Base-by-base conservation (phyloP, 140 eudicot genomes). In the Oenanthe javanica region DNA sequence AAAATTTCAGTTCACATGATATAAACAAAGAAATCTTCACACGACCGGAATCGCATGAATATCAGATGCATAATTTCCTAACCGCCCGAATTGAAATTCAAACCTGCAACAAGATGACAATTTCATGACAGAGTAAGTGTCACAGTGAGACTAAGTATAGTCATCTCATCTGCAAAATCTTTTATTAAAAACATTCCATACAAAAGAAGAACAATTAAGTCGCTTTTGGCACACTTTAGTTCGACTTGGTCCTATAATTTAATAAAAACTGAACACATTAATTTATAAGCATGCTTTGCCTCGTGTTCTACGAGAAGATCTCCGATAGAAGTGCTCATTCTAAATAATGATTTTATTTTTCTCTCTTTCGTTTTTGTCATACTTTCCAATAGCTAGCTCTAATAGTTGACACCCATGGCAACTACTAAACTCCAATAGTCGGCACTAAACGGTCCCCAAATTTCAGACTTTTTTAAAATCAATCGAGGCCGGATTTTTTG, bases 1-100 rank as follows among this genome's bases (percentile, higher is more conserved):
- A 72, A 77, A 27, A n/a, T 79, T 42, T 54, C 54, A 71, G 63
- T 16, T 43, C 43, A 80, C 45, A 67, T 27, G 66, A 52, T 38
- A 57, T 72, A 51, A n/a, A 51, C 43, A 69, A 45, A 76, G 76
- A 75, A 83, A 49, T 42, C 75, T 92, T 93, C 81, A 93, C 97
- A 81, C 81, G 98, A 93, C 72, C 97, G 93, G 82, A 90, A 91
- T 25, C 98, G 87, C 75, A 91, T 88, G 76, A 91, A 93, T 63
- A 84, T 82, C 67, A 82, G 97, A 77, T 93, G 96, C 54, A 93
- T 91, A 82, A 87, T 91, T 72, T 85, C 96, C 59, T 79, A 79
- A 83, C 84, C 86, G 64, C 82, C 80, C 63, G 48, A 79, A 78
- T 87, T 88, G 13, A 91, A 86, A 74, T 82, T 93, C 57, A 84